Base-by-base conservation (phyloP, 768 basidiomycete genomes). In the Lentinula boryana region DNA sequence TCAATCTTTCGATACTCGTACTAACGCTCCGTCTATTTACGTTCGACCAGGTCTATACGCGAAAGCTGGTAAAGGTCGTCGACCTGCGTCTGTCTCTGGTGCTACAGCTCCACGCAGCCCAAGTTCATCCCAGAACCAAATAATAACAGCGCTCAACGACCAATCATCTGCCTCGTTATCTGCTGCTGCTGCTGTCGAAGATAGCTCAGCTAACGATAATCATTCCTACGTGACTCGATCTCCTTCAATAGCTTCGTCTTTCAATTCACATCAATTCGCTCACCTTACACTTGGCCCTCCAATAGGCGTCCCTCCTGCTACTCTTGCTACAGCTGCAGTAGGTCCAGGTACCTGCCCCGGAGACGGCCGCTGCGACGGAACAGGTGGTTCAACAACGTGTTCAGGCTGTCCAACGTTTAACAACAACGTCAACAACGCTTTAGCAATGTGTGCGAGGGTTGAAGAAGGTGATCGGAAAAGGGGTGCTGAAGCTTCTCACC, bases 401-500 rank as follows among this genome's bases (percentile, higher is more conserved):
- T 84, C 88, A 64, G 97, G 97, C 49, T 99, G 97, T 72, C 97
- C 97, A 12, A 95, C 96, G 35, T 94, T 86, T 76, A 99, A 98
- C 79, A 99, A 99, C 70, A 82, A 81, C 58, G 76, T 85, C 62
- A 99, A 97, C 80, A 99, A 99, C 70, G 82, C 82, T 56, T 76
- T 85, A 62, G 73, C 78, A 62, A 75, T 79, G 50, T 74, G 76
- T 58, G 72, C 77, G 61, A 73, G 77, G 58, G 62, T 69, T 58
- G 82, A 76, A 58, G 69, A 56, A 56, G 55, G 55, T 40, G 55
- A 56, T 56, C 75, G 44, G 76, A 78, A 67, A 70, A 75, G 68
- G 62, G 74, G 41, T 53, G 31, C 18, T 23, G 43, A 31, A 31
- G 16, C 27, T 43, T 35, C 64, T 35, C 36, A 51, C 52, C 58